Base-by-base conservation (phyloP, 2,329 filamentous ascomycete genomes). In the Onygena corvina region DNA sequence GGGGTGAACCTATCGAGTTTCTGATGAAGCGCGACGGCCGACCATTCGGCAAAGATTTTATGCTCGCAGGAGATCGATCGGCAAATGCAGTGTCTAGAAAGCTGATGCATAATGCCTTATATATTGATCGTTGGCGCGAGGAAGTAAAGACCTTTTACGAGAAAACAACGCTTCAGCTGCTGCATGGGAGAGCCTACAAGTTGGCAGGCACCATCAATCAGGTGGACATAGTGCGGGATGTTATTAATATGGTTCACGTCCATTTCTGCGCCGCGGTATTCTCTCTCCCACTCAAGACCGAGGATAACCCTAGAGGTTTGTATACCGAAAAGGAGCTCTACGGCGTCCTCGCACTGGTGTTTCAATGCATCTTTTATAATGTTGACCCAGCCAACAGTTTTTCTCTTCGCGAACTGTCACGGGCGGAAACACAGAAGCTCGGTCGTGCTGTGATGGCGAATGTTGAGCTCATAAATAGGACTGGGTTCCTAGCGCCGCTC, bases 261-360 rank as follows among this genome's bases (percentile, higher is more conserved):
- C 47, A 57, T 14, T 52, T 63, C 29, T 27, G 59, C 16, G 56
- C 59, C 11, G 56, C 58, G 36, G 49, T 60, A 7, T 60, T 60
- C 47, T 53, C 46, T 11, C 46, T 60, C n/a, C 56, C 57, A 3
- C 53, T 60, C 3, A 58, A 57, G 47, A 58, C 57, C 3, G 47
- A 52, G 2, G 59, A 61, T 18, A 58, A 58, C 36, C 54, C 56
- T 1, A 46, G 49, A 6, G 61, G 61, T 4, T 51, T 53, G n/a
- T 76, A 76, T 54, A 71, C 69, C 0, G 71, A 75, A 56, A 69
- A 75, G 16, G 74, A 79, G 60, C 61, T 80, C 52, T 77, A 79
- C 59, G 58, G 58, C 0, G 59, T 74, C 12, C 56, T 71, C 14
- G 64, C 73, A 65, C 67, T 67, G 50, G 62, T 75, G n/a, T 70